A percentile compares a stretch with the other conserved stretches of the same genome.
These are phyloP conservation scores for Cardamine chenopodiifolia DNA, from an alignment of 345 rosid species.

Conservation along the genomic window DNA sequence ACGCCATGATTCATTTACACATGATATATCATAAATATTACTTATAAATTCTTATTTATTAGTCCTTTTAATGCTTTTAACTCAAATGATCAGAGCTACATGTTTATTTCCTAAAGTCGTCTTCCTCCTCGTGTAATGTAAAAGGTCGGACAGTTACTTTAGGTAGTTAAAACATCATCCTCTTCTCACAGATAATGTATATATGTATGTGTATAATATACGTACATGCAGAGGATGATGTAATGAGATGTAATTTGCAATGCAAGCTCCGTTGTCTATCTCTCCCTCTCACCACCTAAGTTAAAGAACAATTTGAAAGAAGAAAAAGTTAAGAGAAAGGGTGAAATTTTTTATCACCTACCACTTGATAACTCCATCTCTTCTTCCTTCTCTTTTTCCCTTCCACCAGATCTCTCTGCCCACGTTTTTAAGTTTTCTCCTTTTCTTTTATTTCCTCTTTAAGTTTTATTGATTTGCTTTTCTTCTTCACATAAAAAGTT, in stretches of 20 bases:
- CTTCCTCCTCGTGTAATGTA: neutral
- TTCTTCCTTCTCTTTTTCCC: constrained; percentile 55
- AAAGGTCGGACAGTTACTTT: neutral
- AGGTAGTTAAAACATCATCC: constrained; percentile 14
- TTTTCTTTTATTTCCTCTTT: constrained; percentile 6
- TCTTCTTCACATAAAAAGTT: neutral
- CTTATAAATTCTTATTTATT: too few species aligned
- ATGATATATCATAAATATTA: too few species aligned
- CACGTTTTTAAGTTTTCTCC: constrained; percentile 21
- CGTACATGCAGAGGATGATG: constrained; percentile 14
- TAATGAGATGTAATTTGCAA: constrained; percentile 34
- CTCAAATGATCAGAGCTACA: neutral
- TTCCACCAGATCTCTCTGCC: constrained; percentile 40
- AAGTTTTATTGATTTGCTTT: too few species aligned
- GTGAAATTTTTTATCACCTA: constrained; percentile 59
- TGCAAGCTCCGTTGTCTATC: constrained; percentile 33
- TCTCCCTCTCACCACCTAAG: constrained; percentile 11
- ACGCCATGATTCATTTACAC: too few species aligned
- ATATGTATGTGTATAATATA: neutral
- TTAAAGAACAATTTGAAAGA: too few species aligned
- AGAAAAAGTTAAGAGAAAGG: neutral
- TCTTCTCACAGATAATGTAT: neutral
- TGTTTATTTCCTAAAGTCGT: neutral
- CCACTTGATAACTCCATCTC: constrained; percentile 68
- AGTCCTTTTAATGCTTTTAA: neutral